Conservation (phyloP, 2,329 filamentous ascomycete species). For the Arthrobotrys entomopaga region DNA sequence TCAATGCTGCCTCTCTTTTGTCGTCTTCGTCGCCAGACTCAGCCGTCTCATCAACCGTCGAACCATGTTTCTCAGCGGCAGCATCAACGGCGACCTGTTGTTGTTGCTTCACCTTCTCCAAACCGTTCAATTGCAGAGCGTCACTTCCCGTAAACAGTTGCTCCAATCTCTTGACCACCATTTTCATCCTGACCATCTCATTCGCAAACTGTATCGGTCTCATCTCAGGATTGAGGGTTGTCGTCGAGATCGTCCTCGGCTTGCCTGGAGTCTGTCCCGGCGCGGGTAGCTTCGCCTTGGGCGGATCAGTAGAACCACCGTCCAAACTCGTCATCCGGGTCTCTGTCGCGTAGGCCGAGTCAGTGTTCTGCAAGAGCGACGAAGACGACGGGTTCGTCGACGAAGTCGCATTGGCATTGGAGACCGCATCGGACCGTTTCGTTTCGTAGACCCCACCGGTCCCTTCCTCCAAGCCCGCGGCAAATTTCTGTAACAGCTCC, state of each 20-base stretch:
- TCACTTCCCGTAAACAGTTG: slow-evolving; percentile 80
- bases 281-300: slow-evolving; percentile 3
- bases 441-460: slow-evolving; percentile 35
- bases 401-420: slow-evolving; percentile 67
- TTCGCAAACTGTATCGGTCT: slow-evolving; percentile 59
- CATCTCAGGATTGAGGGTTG: slow-evolving; percentile 3
- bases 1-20: slow-evolving; percentile 63
- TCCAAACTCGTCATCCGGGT: slow-evolving; percentile 47
- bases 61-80: slow-evolving; percentile 61
- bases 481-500: slow-evolving; percentile 76
- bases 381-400: slow-evolving; percentile 50
- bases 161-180: slow-evolving; percentile 80
- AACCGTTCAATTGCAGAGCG: slow-evolving; percentile 62
- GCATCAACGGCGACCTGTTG: slow-evolving; percentile 66
- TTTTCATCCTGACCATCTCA: slow-evolving; percentile 78
- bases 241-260: not conserved
- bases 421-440: slow-evolving; percentile 56
- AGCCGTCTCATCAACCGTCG: slow-evolving; percentile 55
- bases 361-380: slow-evolving; percentile 59
- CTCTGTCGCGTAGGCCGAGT: slow-evolving; percentile 74
- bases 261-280: slow-evolving; percentile 3
- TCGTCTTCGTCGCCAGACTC: slow-evolving; percentile 60
- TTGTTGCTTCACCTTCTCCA: slow-evolving; percentile 60
- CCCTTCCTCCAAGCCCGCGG: slow-evolving; percentile 70
- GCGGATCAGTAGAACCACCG: slow-evolving; percentile 16